These are phyloP conservation scores for Schrenkiella parvula DNA, from an alignment of 345 rosid species.

Conservation along the genomic window DNA sequence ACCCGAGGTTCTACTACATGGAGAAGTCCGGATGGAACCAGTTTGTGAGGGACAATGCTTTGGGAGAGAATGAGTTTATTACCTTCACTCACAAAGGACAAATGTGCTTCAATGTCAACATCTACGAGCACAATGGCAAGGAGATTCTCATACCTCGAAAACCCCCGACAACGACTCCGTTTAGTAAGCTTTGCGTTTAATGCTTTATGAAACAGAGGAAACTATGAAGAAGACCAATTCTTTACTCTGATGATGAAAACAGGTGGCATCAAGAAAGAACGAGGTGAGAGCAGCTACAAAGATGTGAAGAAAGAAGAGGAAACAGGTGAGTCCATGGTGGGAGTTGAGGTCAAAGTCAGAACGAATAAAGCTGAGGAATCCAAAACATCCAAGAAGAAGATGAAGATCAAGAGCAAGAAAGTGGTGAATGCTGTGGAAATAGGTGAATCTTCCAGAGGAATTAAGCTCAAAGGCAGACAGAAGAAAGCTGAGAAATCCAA, in stretches of 20 bases:
- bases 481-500: background rate
- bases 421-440: background rate
- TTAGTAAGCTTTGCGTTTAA: background rate
- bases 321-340: background rate
- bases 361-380: background rate
- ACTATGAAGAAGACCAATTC: background rate
- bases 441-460: background rate
- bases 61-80: constrained; percentile 23
- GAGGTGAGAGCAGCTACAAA: background rate
- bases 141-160: constrained; percentile 1
- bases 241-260: constrained; percentile 11
- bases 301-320: constrained; percentile 22
- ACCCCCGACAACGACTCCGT: background rate
- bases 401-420: background rate
- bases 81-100: constrained; percentile 18
- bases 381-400: background rate
- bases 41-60: constrained; percentile 25
- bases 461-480: too few relatives aligned
- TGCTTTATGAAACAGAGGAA: background rate
- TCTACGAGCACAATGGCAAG: constrained; percentile 1
- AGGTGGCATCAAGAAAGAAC: constrained; percentile 14
- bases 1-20: constrained; percentile 13
- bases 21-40: constrained; percentile 30
- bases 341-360: background rate
- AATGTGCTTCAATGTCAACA: constrained; percentile 13